These are phyloP conservation scores for Cicer chorassanicum DNA, from an alignment of 306 rosid species.

Conservation along the genomic window DNA sequence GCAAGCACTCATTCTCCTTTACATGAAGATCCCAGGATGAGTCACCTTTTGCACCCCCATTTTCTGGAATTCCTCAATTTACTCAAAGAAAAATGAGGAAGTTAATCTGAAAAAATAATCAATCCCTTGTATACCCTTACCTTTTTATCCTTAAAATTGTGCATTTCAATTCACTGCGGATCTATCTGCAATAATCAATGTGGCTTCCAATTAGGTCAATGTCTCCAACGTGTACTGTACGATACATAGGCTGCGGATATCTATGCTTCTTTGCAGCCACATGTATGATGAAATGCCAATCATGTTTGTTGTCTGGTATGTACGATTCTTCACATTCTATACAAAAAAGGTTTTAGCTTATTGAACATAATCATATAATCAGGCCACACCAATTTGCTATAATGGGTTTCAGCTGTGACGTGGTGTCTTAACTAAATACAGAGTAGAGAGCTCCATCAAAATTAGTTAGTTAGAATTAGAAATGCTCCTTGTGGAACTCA, in stretches of 20 bases:
- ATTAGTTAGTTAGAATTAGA: slow-evolving; percentile 48
- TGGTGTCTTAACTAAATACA: slow-evolving; percentile 28
- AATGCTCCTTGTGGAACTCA: slow-evolving; percentile 98
- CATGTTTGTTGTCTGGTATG: slow-evolving; percentile 47
- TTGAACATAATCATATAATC: slow-evolving; percentile 47
- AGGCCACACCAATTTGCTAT: slow-evolving; percentile 40
- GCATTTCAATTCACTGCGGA: slow-evolving; percentile 37
- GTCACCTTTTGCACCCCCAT: slow-evolving; percentile 40
- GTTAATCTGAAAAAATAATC: slow-evolving; percentile 28
- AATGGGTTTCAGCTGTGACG: slow-evolving; percentile 38
- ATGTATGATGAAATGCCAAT: slow-evolving; percentile 47
- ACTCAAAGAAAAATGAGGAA: slow-evolving; percentile 42
- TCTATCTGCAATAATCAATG: slow-evolving; percentile 33
- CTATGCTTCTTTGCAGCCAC: slow-evolving; percentile 43
- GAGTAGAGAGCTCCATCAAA: slow-evolving; percentile 9
- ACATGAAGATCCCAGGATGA: background rate
- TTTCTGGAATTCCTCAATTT: slow-evolving; percentile 42
- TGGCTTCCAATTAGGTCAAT: slow-evolving; percentile 43
- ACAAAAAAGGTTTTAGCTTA: slow-evolving; percentile 45
- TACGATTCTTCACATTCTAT: slow-evolving; percentile 52
- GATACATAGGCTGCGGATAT: slow-evolving; percentile 39
- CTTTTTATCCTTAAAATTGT: slow-evolving; percentile 42
- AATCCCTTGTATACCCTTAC: slow-evolving; percentile 26
- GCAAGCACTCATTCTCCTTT: background rate
- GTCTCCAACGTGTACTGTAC: slow-evolving; percentile 54